Evolutionary conservation across 2,329 filamentous ascomycete species (phyloP).

Genomic region (Colletotrichum endophyticum): DNA sequence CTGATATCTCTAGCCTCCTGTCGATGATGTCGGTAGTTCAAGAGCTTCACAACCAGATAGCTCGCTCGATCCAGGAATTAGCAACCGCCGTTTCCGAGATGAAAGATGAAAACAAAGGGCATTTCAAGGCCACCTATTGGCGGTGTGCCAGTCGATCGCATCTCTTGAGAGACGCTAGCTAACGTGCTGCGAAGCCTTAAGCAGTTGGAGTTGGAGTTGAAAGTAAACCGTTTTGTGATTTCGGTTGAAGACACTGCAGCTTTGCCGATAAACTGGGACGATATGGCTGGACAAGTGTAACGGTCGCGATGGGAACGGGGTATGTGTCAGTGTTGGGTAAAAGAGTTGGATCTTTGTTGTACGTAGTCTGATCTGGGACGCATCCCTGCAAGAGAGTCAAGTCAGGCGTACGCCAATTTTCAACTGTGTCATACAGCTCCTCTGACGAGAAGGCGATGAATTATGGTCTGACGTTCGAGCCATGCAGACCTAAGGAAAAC

Average conservation of each 20-base stretch:
- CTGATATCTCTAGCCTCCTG: background rate
- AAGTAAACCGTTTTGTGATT: background rate
- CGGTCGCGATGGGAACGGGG: background rate
- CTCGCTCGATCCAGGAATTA: background rate
- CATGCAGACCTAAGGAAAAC: too few relatives aligned
- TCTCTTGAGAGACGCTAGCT: background rate
- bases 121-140: background rate
- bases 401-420: too few relatives aligned
- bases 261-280: background rate
- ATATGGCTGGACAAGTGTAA: background rate
- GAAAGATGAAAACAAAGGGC: background rate
- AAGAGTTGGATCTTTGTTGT: too few relatives aligned
- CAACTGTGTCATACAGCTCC: too few relatives aligned
- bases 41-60: background rate
- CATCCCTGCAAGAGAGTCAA: too few relatives aligned
- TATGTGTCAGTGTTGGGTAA: background rate
- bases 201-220: background rate
- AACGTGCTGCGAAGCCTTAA: background rate
- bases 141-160: background rate
- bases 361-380: too few relatives aligned
- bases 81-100: background rate
- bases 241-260: background rate
- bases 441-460: constrained; percentile 7
- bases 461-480: background rate
- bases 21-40: background rate